Evolutionary conservation across 1,139 yeast species (phyloP).

Genomic region (Suhomyces taliae): DNA sequence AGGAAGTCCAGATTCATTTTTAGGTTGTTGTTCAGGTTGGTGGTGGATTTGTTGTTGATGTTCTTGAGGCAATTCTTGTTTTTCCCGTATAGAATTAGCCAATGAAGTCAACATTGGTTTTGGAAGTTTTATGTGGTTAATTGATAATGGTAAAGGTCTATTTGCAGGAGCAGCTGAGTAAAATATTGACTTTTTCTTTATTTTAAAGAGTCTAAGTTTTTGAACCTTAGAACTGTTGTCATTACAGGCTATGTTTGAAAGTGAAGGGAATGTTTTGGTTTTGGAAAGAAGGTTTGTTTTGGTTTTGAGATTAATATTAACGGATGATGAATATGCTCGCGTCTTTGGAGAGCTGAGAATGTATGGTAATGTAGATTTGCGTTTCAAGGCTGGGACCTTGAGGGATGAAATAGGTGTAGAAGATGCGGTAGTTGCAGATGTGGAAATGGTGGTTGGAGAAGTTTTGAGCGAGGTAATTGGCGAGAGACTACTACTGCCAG

Average conservation of each 20-base stretch:
- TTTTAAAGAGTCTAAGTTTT: slow-evolving; percentile 34
- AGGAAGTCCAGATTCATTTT: slow-evolving; percentile 8
- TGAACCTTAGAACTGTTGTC: slow-evolving; percentile 17
- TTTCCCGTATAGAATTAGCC: slow-evolving; percentile 8
- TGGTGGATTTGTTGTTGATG: no score
- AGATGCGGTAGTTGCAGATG: not conserved
- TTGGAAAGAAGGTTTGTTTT: slow-evolving; percentile 14
- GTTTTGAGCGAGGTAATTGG: not conserved
- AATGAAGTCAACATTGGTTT: slow-evolving; percentile 11
- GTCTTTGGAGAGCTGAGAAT: not conserved
- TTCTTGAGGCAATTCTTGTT: not conserved
- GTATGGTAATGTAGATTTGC: not conserved
- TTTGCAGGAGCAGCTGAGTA: slow-evolving; percentile 19
- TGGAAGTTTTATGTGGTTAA: slow-evolving; percentile 11
- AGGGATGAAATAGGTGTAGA: not conserved
- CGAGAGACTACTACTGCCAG: not conserved
- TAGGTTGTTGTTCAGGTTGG: not conserved
- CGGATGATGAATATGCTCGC: slow-evolving; percentile 20
- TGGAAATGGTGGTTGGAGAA: slow-evolving; percentile 1
- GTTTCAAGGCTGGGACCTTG: not conserved
- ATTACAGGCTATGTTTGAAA: slow-evolving; percentile 24
- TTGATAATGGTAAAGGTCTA: slow-evolving; percentile 11
- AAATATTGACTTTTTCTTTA: slow-evolving; percentile 32
- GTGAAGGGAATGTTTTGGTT: slow-evolving; percentile 18
- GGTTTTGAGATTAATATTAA: slow-evolving; percentile 27